phyloP scores from a whole-genome alignment of 345 rosid species.

The Aquilaria malaccensis region DNA sequence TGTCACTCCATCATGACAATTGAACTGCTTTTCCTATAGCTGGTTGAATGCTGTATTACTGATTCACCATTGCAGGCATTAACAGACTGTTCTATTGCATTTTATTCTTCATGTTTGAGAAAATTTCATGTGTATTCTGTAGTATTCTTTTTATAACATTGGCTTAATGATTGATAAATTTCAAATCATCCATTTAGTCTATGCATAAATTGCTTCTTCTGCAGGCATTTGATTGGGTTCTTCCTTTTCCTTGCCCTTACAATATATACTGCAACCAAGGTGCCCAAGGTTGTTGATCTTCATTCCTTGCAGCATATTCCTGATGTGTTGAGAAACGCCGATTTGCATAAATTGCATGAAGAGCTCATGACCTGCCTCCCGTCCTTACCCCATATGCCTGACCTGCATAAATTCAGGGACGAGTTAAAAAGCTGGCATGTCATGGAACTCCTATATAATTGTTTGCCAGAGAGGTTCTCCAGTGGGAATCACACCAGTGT shows the following conservation, averaged over 20 bases:
- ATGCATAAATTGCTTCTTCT: constrained; percentile 1
- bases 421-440: constrained; percentile 52
- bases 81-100: too few relatives aligned
- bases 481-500: constrained; percentile 62
- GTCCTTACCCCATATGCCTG: constrained; percentile 55
- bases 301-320: constrained; percentile 69
- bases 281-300: constrained; percentile 78
- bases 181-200: too few relatives aligned
- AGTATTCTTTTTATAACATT: too few relatives aligned
- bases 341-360: constrained; percentile 62
- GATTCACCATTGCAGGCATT: too few relatives aligned
- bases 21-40: too few relatives aligned
- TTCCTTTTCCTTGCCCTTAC: constrained; percentile 87
- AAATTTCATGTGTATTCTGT: too few relatives aligned
- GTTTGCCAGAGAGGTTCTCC: constrained; percentile 80
- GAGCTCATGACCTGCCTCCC: constrained; percentile 62
- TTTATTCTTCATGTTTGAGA: too few relatives aligned
- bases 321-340: constrained; percentile 54
- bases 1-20: too few relatives aligned
- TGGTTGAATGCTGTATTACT: too few relatives aligned
- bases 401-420: constrained; percentile 41
- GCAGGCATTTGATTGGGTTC: constrained; percentile 99
- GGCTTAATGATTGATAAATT: too few relatives aligned
- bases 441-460: constrained; percentile 71
- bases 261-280: constrained; percentile 73